Evolutionary conservation across 306 rosid genomes (phyloP).

Genomic region (Erythrophleum fordii): DNA sequence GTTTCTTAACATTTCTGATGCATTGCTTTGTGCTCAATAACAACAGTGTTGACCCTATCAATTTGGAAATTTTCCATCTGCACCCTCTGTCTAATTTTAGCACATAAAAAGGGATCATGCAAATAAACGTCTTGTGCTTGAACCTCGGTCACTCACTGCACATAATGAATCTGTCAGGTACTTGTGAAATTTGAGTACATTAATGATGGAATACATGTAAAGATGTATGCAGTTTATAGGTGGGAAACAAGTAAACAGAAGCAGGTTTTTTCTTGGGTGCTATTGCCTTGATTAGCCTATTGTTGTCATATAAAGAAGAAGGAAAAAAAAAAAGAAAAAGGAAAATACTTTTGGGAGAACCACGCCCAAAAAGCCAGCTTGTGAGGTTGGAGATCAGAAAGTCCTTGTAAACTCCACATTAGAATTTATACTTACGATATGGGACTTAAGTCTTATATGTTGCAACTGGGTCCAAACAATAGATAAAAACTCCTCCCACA

Average conservation of each 20-base stretch:
- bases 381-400: background rate
- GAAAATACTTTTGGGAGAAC: background rate
- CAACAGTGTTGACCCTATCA: background rate
- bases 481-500: background rate
- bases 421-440: background rate
- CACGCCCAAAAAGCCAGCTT: background rate
- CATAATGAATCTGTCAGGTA: background rate
- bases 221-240: background rate
- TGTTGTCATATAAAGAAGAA: too few species aligned
- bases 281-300: background rate
- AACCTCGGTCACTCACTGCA: background rate
- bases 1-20: background rate
- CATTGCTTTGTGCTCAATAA: background rate
- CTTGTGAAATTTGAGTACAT: background rate
- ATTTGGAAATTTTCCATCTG: background rate
- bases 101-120: background rate
- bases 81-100: conserved; percentile 12
- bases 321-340: background rate
- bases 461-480: background rate
- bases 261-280: background rate
- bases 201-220: background rate
- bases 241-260: conserved; percentile 1
- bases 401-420: background rate
- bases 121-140: background rate
- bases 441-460: background rate